Evolutionary conservation across 2,329 filamentous ascomycete genomes (phyloP).

Genomic region (Neofusicoccum ribis): DNA sequence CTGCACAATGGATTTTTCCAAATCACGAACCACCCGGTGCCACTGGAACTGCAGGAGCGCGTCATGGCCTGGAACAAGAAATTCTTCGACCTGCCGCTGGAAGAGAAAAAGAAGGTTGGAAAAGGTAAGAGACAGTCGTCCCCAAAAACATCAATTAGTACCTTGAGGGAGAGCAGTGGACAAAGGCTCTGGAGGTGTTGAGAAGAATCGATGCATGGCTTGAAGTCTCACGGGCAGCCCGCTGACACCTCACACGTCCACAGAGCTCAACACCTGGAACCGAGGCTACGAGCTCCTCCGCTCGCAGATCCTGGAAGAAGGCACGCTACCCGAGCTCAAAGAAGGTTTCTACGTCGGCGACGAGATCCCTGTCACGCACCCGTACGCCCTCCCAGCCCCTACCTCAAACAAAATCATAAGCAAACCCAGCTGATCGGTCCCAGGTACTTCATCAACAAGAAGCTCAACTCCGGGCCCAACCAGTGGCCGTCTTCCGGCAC

Average conservation of each 20-base stretch:
- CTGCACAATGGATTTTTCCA: conserved; percentile 48
- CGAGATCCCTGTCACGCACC: conserved; percentile 41
- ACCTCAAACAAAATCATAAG: background rate
- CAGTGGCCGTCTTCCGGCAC: conserved; percentile 38
- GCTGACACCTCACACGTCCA: background rate
- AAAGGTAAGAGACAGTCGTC: conserved; percentile 32
- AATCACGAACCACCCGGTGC: conserved; percentile 44
- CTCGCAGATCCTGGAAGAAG: conserved; percentile 45
- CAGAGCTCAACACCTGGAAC: conserved; percentile 43
- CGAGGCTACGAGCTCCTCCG: conserved; percentile 47
- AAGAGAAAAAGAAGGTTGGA: conserved; percentile 43
- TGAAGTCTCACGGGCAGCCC: background rate
- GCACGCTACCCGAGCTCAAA: conserved; percentile 46
- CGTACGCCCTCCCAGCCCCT: conserved; percentile 3
- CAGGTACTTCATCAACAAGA: conserved; percentile 38
- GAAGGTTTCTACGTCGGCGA: conserved; percentile 47
- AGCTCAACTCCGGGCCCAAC: conserved; percentile 44
- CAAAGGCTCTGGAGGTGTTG: too few species aligned
- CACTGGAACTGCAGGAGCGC: conserved; percentile 38
- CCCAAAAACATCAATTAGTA: background rate
- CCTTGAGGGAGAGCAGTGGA: too few species aligned
- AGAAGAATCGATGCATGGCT: background rate
- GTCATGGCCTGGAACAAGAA: conserved; percentile 42
- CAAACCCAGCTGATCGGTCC: background rate
- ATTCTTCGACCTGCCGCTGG: conserved; percentile 43